A percentile compares a stretch with the other conserved stretches of the same genome.
Evolutionary conservation across 768 basidiomycete genomes (phyloP).

Genomic region (Cyathus striatus): DNA sequence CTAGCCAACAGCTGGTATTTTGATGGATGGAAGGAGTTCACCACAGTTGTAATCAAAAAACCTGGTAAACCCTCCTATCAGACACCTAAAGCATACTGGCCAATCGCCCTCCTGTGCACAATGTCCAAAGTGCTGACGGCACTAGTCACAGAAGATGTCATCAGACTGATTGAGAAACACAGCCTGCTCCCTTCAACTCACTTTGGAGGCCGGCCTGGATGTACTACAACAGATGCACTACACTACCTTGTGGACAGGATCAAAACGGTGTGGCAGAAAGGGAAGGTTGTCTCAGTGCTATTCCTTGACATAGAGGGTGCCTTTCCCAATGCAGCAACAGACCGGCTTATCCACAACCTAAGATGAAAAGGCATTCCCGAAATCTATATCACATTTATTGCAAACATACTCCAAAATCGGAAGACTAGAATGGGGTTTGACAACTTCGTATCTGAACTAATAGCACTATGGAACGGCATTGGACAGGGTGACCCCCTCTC

Average conservation of each 20-base stretch:
- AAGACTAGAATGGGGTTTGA: conserved; percentile 6
- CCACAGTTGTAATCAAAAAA: conserved; percentile 2
- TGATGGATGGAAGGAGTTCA: background rate
- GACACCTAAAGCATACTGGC: conserved; percentile 4
- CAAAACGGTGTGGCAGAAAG: conserved; percentile 8
- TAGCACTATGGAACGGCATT: conserved; percentile 4
- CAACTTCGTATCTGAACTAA: conserved; percentile 6
- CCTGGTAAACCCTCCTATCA: conserved; percentile 3
- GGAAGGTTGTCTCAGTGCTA: conserved; percentile 3
- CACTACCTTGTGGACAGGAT: too few relatives aligned
- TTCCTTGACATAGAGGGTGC: too few relatives aligned
- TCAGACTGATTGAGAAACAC: too few relatives aligned
- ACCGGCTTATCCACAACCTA: conserved; percentile 6
- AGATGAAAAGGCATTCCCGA: conserved; percentile 1
- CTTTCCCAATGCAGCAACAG: conserved; percentile 8
- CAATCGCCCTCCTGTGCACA: conserved; percentile 3
- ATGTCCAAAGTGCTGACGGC: too few relatives aligned
- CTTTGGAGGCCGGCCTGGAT: too few relatives aligned
- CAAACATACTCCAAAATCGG: background rate
- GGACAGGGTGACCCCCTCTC: conserved; percentile 8
- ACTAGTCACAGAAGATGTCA: too few relatives aligned
- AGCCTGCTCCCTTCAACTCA: too few relatives aligned
- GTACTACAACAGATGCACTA: too few relatives aligned
- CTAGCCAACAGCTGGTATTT: conserved; percentile 1
- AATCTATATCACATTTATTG: background rate